Evolutionary conservation across 78 protist species (phyloP), one percentile per base, ranked within the genome.

Genomic region (Dictyostelium intermedium): DNA sequence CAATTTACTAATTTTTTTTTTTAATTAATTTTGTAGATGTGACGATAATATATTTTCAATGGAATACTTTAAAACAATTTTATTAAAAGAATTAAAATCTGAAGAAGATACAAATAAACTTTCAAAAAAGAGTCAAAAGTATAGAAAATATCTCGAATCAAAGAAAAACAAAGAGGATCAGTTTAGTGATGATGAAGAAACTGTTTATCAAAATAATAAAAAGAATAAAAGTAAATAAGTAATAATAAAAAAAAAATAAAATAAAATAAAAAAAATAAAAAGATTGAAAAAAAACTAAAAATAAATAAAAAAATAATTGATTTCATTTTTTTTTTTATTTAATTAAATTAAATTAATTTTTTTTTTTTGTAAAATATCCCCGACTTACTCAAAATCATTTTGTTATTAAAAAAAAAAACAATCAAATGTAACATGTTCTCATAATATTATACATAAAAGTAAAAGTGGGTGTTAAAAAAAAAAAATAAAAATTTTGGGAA

Each of bases 31-130:
- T 18, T 2, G 5, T 50, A 83, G 96, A n/a, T 92, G 96, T 60
- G 96, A 92, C 50, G 91, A 83, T 35, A 92, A 92, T 80, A 73
- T 32, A 73, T 83, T 83, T 35, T 47, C 91, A 10, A 76, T 91
- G 73, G 83, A 83, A 16, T 91, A 84, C n/a, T 82, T 91, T 61
- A 78, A 70, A 14, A 25, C 78, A n/a, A 45, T 82, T 14, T 39
- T 56, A 50, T 14, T n/a, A 73, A 66, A 39, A 70, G 79, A 72
- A 34, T 16, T 72, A 20, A 30, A 73, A 73, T 47, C 91, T 74
- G n/a, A 37, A 45, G 43, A 25, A 84, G 47, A n/a, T 14, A 25
- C 37, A 66, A 84, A 74, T 32, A 37, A 37, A 37, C 27, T 37
- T 37, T 27, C 70, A 70, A 87, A n/a, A 39, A 81, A 70, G 69